Evolutionary conservation across 176 grass and related monocot genomes (phyloP).

Genomic region (Juncus inflexus): DNA sequence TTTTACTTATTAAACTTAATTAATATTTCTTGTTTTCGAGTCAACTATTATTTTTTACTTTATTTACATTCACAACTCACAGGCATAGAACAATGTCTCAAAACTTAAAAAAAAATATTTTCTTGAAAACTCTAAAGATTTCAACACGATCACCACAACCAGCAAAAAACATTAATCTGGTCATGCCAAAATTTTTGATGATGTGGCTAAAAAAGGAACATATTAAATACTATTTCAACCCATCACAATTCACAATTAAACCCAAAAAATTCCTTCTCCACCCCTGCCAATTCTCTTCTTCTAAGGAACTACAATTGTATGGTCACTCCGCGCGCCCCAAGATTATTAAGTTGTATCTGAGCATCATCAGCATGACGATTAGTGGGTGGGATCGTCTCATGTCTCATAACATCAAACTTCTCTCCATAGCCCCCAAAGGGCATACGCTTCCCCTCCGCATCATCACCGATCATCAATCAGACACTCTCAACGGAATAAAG

Average conservation of each 20-base stretch:
- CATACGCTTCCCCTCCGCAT: constrained; percentile 77
- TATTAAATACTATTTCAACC: no score
- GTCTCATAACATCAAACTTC: constrained; percentile 47
- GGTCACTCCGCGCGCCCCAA: constrained; percentile 46
- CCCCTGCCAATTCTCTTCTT: neutral
- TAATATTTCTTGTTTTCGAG: no score
- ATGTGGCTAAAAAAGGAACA: no score
- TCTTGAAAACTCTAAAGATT: no score
- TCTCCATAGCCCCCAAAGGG: constrained; percentile 71
- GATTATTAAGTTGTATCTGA: constrained; percentile 30
- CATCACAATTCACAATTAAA: neutral
- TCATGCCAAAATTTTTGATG: no score
- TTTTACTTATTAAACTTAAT: no score
- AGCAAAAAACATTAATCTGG: no score
- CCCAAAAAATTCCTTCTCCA: constrained; percentile 4
- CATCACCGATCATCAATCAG: constrained; percentile 66
- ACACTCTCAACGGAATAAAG: constrained; percentile 62
- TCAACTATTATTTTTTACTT: no score
- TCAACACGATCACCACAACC: no score
- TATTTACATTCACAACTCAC: no score
- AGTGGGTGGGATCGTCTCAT: constrained; percentile 31
- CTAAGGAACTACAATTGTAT: constrained; percentile 40
- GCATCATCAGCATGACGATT: constrained; percentile 25
- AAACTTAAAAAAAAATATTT: no score
- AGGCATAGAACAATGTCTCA: no score